Evolutionary conservation across 768 basidiomycete species (phyloP), one percentile per base, ranked within the genome.

Genomic region (Leucosporidium scottii): DNA sequence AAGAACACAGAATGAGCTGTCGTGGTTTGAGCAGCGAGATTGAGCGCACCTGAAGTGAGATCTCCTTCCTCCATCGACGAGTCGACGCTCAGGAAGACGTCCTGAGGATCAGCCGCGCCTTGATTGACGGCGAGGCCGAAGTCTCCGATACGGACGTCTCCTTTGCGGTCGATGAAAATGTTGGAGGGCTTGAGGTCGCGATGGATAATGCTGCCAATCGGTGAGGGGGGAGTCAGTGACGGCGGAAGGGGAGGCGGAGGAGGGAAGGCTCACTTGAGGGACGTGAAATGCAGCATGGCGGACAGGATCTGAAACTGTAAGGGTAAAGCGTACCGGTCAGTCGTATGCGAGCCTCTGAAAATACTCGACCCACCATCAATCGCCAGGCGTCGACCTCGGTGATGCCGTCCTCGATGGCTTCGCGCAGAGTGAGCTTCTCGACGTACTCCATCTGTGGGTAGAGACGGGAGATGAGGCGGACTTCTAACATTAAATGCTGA

Each of bases 381-480:
- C 63, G 48, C 67, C 67, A 75, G 50, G 72, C 66, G 39, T 76
- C 75, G 36, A 71, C 69, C 39, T 76, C 73, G 2, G 68, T 61
- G 20, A 73, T 50, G 34, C 75, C 75, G 57, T 73, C 74, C 30
- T 76, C 74, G 47, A 76, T 76, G 12, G 74, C 72, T 55, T 76
- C 65, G 21, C 59, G 64, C 4, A 68, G 55, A 7, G 73, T 67
- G 21, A 69, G 66, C 61, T 73, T 73, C 61, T 73, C 72, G 47
- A 73, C 72, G 55, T 69, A 73, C 47, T 68, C 67, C 65, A 68
- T 64, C 65, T 68, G 62, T 9, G 2, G 1, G 20, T 9, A 44
- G 39, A 15, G 39, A 13, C 2, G 39, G 39, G 13, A 34, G 39
- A 15, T 44, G 39, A 44, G 44, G n/a, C 34, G 1, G 30, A 0